A percentile compares a stretch with the other conserved stretches of the same genome.
Evolutionary conservation across 306 rosid species (phyloP).

Genomic region (Prunus armeniaca): DNA sequence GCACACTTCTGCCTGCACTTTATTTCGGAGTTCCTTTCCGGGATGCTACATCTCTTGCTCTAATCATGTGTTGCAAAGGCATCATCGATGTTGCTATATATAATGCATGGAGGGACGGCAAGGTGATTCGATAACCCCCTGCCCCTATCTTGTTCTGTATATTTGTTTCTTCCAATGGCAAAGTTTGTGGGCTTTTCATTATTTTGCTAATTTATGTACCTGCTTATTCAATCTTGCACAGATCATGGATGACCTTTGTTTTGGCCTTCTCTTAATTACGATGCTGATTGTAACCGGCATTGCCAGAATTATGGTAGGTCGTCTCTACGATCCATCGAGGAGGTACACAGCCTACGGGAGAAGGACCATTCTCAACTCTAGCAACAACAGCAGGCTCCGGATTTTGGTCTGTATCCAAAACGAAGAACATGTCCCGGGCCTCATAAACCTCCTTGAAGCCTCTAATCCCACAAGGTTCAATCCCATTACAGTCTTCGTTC

Average conservation of each 20-base stretch:
- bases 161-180: too few relatives aligned
- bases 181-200: too few relatives aligned
- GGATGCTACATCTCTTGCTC: slow-evolving; percentile 15
- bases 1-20: slow-evolving; percentile 14
- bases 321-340: slow-evolving; percentile 19
- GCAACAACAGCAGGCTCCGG: neutral
- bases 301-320: neutral
- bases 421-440: slow-evolving; percentile 9
- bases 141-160: too few relatives aligned
- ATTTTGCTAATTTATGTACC: neutral
- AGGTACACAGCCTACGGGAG: slow-evolving; percentile 6
- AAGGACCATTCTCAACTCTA: slow-evolving; percentile 1
- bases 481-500: slow-evolving; percentile 2
- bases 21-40: neutral
- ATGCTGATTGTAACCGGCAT: slow-evolving; percentile 11
- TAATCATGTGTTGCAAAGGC: slow-evolving; percentile 22
- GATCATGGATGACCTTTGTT: neutral
- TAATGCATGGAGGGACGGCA: neutral
- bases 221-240: neutral
- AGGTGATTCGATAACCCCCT: neutral
- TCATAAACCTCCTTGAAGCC: slow-evolving; percentile 14
- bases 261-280: neutral
- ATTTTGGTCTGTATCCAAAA: slow-evolving; percentile 8
- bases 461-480: slow-evolving; percentile 2
- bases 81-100: neutral